A percentile compares a stretch with the other conserved stretches of the same genome.
phyloP scores from a whole-genome alignment of 2,329 filamentous ascomycete genomes.

The Aureobasidium subglaciale region DNA sequence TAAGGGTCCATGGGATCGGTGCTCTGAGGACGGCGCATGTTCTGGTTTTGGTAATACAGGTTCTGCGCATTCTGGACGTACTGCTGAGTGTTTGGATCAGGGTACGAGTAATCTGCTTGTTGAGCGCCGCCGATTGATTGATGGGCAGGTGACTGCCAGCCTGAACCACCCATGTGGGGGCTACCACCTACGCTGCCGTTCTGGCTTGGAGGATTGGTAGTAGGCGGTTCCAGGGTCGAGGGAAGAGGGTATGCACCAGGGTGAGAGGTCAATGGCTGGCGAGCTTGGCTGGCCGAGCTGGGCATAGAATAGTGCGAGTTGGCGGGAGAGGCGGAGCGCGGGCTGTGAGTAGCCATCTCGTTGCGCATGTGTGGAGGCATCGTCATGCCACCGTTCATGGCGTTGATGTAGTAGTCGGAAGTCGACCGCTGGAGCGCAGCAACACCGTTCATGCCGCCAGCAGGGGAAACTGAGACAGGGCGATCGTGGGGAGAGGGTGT shows the following conservation, averaged over 20 bases:
- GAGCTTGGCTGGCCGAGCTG: conserved; percentile 43
- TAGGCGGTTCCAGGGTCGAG: conserved; percentile 78
- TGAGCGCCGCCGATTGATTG: conserved; percentile 62
- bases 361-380: conserved; percentile 75
- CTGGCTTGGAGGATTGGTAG: conserved; percentile 69
- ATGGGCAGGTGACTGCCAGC: conserved; percentile 82
- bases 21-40: conserved; percentile 64
- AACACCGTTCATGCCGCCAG: conserved; percentile 63
- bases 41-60: conserved; percentile 61
- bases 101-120: conserved; percentile 68
- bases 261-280: conserved; percentile 70
- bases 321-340: conserved; percentile 55
- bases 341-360: conserved; percentile 65
- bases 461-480: conserved; percentile 71
- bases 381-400: conserved; percentile 48
- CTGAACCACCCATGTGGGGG: conserved; percentile 72
- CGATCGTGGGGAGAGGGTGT: conserved; percentile 81
- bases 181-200: conserved; percentile 70
- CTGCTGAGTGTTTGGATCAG: conserved; percentile 55
- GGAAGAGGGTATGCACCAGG: conserved; percentile 48
- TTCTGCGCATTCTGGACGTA: conserved; percentile 55
- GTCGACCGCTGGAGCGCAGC: conserved; percentile 60
- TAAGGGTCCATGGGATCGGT: conserved; percentile 55
- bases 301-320: conserved; percentile 55
- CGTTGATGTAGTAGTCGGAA: conserved; percentile 72